Evolutionary conservation across 176 grass and related monocot species (phyloP).

Genomic region (Pontederia crassipes): DNA sequence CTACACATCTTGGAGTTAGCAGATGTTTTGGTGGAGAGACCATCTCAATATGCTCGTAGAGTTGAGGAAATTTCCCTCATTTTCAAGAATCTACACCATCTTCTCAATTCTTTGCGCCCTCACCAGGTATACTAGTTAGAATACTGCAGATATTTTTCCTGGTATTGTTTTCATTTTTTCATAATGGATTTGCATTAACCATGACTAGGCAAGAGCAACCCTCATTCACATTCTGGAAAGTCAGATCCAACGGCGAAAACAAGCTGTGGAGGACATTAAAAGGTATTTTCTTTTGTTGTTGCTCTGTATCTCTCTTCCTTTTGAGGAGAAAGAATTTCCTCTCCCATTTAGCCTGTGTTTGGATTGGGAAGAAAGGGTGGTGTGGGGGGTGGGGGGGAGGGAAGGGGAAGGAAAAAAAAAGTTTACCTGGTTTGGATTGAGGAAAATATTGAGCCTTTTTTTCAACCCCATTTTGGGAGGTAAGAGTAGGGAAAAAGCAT

Average conservation of each 20-base stretch:
- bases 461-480: too few species aligned
- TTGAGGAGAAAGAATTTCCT: not conserved
- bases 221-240: constrained; percentile 85
- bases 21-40: constrained; percentile 84
- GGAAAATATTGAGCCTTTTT: too few species aligned
- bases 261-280: constrained; percentile 88
- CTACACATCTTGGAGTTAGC: constrained; percentile 90
- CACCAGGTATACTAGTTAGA: constrained; percentile 43
- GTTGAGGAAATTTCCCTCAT: constrained; percentile 91
- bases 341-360: too few species aligned
- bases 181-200: not conserved
- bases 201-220: constrained; percentile 72
- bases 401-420: too few species aligned
- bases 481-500: too few species aligned
- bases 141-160: not conserved
- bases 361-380: too few species aligned
- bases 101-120: constrained; percentile 77
- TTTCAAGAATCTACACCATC: constrained; percentile 80
- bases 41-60: constrained; percentile 80
- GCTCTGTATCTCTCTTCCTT: constrained; percentile 1
- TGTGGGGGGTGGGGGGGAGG: too few species aligned
- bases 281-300: constrained; percentile 32
- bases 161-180: not conserved
- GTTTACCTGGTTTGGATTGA: too few species aligned
- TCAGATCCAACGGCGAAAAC: constrained; percentile 69